Evolutionary conservation across 2,329 filamentous ascomycete species (phyloP).

Genomic region (Penicillium sp.): DNA sequence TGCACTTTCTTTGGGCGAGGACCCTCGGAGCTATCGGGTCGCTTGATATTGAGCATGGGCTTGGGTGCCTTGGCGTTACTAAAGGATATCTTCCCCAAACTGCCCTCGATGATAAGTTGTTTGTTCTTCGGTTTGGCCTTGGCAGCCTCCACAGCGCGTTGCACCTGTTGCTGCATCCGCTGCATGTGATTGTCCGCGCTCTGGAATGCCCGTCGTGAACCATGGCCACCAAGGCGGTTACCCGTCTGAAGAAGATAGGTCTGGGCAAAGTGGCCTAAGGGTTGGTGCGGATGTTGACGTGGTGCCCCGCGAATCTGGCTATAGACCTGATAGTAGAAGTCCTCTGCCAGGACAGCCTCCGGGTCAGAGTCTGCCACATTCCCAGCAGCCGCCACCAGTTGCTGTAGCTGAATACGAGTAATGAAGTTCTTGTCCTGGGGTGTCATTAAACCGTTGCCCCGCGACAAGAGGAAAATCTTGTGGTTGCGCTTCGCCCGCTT

Average conservation of each 20-base stretch:
- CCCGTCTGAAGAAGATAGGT: conserved; percentile 97
- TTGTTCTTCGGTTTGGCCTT: conserved; percentile 98
- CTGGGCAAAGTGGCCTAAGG: conserved; percentile 92
- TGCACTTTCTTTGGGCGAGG: conserved; percentile 50
- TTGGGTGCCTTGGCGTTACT: conserved; percentile 98
- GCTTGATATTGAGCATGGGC: conserved; percentile 91
- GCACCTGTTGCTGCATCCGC: conserved; percentile 98
- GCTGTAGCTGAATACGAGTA: conserved; percentile 93
- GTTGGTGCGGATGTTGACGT: conserved; percentile 86
- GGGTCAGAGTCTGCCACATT: conserved; percentile 76
- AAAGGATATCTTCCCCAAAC: conserved; percentile 95
- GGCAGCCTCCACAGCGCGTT: conserved; percentile 91
- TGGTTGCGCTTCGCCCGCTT: conserved; percentile 96
- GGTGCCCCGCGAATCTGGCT: conserved; percentile 88
- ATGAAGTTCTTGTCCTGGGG: conserved; percentile 99
- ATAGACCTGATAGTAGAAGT: conserved; percentile 98
- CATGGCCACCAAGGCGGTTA: conserved; percentile 67
- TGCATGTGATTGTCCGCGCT: conserved; percentile 96
- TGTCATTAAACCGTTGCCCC: conserved; percentile 97
- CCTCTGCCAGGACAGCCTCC: conserved; percentile 79
- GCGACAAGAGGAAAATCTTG: conserved; percentile 90
- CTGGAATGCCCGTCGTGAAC: conserved; percentile 68
- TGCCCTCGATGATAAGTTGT: conserved; percentile 92
- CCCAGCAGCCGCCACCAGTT: conserved; percentile 87
- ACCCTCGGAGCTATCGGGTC: conserved; percentile 66